These are phyloP conservation scores for Clitoria ternatea DNA, from an alignment of 306 rosid species.

Conservation along the genomic window DNA sequence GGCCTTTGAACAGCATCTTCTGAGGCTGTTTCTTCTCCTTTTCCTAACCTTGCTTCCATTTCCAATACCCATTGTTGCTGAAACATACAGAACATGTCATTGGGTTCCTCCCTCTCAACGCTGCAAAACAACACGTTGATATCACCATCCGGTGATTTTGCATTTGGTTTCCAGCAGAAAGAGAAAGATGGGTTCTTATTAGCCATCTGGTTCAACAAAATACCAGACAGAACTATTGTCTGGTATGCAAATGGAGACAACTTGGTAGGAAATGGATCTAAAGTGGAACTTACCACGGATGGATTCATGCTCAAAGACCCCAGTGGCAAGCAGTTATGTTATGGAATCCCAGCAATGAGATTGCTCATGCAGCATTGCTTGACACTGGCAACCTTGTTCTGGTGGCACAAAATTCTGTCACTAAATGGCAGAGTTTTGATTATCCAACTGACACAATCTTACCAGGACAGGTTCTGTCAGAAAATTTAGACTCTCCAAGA, in stretches of 20 bases:
- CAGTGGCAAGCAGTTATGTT: background rate
- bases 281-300: conserved; percentile 14
- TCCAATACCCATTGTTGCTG: background rate
- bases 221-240: conserved; percentile 31
- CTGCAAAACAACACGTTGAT: background rate
- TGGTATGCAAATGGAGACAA: conserved; percentile 38
- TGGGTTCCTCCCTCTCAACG: conserved; percentile 30
- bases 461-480: conserved; percentile 28
- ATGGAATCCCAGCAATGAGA: background rate
- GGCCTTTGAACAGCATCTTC: background rate
- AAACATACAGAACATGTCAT: conserved; percentile 12
- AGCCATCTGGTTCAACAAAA: conserved; percentile 46
- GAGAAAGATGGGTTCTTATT: conserved; percentile 25
- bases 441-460: conserved; percentile 42
- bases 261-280: conserved; percentile 31
- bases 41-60: conserved; percentile 1
- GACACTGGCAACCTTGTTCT: conserved; percentile 31
- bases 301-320: conserved; percentile 37
- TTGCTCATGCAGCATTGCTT: conserved; percentile 21
- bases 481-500: background rate
- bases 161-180: conserved; percentile 41
- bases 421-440: conserved; percentile 34
- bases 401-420: background rate
- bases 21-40: background rate
- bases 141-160: conserved; percentile 41